Conservation (phyloP, 2,329 filamentous ascomycete species). For the Plectosphaerella cucumerina region DNA sequence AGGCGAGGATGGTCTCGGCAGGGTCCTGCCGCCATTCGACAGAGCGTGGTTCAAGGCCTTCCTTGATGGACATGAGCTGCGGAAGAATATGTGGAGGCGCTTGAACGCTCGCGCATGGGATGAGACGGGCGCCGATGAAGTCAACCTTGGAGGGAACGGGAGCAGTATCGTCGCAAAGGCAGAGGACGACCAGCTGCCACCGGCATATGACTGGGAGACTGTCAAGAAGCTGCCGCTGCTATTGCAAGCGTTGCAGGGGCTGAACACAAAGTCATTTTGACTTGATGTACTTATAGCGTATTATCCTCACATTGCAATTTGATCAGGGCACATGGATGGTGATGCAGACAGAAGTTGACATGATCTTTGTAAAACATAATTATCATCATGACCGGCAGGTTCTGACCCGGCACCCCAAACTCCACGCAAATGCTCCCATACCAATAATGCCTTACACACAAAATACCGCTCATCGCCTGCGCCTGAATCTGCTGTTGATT, state of each 20-base stretch:
- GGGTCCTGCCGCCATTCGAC: constrained; percentile 39
- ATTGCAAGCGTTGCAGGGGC: constrained; percentile 1
- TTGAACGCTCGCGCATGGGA: constrained; percentile 31
- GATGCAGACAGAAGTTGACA: too few species aligned
- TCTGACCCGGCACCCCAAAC: too few species aligned
- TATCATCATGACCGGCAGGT: too few species aligned
- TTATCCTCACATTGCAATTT: too few species aligned
- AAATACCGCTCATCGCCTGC: constrained; percentile 30
- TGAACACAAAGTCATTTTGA: constrained; percentile 1
- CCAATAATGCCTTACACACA: too few species aligned
- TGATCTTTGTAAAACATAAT: too few species aligned
- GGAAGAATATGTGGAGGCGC: constrained; percentile 55
- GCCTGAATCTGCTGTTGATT: constrained; percentile 53
- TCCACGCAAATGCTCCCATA: too few species aligned
- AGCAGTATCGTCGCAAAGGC: neutral
- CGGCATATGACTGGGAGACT: constrained; percentile 3
- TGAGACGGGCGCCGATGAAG: neutral
- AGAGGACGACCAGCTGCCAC: neutral
- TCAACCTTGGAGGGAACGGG: neutral
- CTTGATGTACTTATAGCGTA: neutral
- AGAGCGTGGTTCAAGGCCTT: constrained; percentile 45
- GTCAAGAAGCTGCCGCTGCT: constrained; percentile 1
- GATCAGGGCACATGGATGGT: too few species aligned
- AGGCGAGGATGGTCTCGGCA: constrained; percentile 33
- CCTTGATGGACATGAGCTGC: constrained; percentile 47